Base-by-base conservation (phyloP, 1,284 basidiomycete species). In the Earliella scabrosa region DNA sequence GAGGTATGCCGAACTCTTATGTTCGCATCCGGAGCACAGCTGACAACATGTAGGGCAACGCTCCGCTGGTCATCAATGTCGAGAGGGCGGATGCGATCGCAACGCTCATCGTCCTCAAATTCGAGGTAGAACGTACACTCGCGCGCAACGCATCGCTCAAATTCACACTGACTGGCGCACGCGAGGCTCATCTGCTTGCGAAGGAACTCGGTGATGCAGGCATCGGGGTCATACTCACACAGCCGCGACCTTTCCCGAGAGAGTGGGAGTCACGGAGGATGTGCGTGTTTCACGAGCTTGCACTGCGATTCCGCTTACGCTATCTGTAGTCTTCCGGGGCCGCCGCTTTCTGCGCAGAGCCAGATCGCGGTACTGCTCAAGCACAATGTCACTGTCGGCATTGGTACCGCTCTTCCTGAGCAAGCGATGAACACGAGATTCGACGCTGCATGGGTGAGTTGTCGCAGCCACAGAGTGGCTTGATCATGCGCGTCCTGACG, bases 11-110 rank as follows among this genome's bases (percentile, higher is more conserved):
- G 26, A n/a, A 4, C 3, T 8, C 20, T n/a, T n/a, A 20, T 20
- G 27, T 4, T 29, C 46, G 3, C 3, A 18, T 34, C 2, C 21
- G 9, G 10, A 3, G 21, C 7, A 21, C 21, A 35, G 29, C 7
- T 18, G 40, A 32, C n/a, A n/a, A n/a, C 47, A 13, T 13, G 44
- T 48, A 78, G 70, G 82, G 86, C 27, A 61, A 76, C 35, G 59
- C 83, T 14, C 79, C 85, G 11, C 69, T 90, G 36, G 82, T 88
- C 3, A 72, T 88, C 18, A 72, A 79, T 1, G 79, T 79, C 0
- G 71, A 82, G 63, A 83, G 80, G 54, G 90, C 90, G 7, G 91
- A 95, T 71, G 75, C 88, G 44, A 95, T 96, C 47, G 88, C 90
- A 0, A 86, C 89, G 6, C 72, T 97, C 16, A 73, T 96, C 34